Percentiles rank a stretch among this genome's conserved stretches.
Conservation (phyloP, 1,284 basidiomycete genomes). For the Gastroboletus turbinatus region DNA sequence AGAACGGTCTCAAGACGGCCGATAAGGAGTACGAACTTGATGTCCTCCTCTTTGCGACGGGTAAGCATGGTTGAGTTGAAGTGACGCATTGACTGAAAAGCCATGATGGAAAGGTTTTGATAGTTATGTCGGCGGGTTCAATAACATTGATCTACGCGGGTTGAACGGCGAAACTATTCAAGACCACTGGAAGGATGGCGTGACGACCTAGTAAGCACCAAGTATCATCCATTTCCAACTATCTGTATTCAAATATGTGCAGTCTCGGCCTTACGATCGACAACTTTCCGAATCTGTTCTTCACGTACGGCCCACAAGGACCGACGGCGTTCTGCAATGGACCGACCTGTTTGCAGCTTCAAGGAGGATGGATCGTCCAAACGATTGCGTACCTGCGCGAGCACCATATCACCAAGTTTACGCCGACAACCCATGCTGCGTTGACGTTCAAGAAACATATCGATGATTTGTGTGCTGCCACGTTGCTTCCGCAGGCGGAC, state of each 20-base stretch:
- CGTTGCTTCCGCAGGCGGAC: background rate
- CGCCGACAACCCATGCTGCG: conserved; percentile 6
- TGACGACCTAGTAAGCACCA: conserved; percentile 15
- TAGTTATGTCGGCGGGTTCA: conserved; percentile 1
- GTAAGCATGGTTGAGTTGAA: background rate
- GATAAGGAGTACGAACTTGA: conserved; percentile 14
- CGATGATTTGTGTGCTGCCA: background rate
- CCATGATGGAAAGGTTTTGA: conserved; percentile 9
- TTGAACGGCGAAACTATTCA: conserved; percentile 11
- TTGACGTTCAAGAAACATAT: conserved; percentile 14
- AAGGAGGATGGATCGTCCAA: conserved; percentile 9
- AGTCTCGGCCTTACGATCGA: conserved; percentile 18
- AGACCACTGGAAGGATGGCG: conserved; percentile 17
- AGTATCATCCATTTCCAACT: too few relatives aligned
- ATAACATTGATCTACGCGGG: conserved; percentile 11
- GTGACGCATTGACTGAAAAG: background rate
- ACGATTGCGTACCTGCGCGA: conserved; percentile 11
- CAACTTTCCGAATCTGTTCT: conserved; percentile 16
- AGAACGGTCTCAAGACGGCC: conserved; percentile 6
- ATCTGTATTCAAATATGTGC: background rate
- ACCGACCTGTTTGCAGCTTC: conserved; percentile 11
- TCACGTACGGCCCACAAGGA: conserved; percentile 16
- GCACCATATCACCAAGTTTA: conserved; percentile 18
- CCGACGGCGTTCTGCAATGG: conserved; percentile 10
- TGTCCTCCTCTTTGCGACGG: conserved; percentile 14